Percentiles rank a stretch among this genome's conserved stretches.
phyloP scores from a whole-genome alignment of 139 green algal species.

The Chlamydomonas sphaeroides region DNA sequence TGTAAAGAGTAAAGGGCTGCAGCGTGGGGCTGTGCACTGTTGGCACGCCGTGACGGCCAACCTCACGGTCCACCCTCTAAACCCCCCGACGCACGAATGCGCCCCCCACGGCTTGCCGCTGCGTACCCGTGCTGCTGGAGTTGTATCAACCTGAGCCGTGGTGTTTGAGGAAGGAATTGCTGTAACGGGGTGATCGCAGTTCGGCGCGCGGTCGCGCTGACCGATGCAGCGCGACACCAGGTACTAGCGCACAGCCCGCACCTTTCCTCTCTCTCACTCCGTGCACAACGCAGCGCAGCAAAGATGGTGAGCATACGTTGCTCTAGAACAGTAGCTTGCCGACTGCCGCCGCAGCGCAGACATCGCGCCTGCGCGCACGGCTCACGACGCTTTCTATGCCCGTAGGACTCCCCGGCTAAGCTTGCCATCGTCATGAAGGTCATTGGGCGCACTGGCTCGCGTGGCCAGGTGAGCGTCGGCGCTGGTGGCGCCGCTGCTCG shows the following conservation, averaged over 20 bases:
- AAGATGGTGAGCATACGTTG: slow-evolving; percentile 35
- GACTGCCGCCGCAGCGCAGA: slow-evolving; percentile 4
- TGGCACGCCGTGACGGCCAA: too few relatives aligned
- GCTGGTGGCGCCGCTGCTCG: neutral
- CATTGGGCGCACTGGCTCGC: slow-evolving; percentile 96
- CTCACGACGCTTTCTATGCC: neutral
- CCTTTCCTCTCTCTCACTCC: slow-evolving; percentile 22
- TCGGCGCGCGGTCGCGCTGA: too few relatives aligned
- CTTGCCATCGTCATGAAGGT: slow-evolving; percentile 99
- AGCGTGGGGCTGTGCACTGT: too few relatives aligned
- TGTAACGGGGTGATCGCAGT: too few relatives aligned
- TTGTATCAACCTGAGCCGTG: too few relatives aligned
- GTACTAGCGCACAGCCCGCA: neutral
- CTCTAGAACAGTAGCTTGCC: neutral
- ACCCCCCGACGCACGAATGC: too few relatives aligned
- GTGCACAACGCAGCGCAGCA: slow-evolving; percentile 29
- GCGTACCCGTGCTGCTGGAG: too few relatives aligned
- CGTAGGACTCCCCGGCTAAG: slow-evolving; percentile 90
- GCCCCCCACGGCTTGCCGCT: too few relatives aligned
- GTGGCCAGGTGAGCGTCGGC: slow-evolving; percentile 88
- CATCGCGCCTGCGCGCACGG: neutral
- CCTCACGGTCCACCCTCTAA: too few relatives aligned
- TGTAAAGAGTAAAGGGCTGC: too few relatives aligned
- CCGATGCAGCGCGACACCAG: neutral
- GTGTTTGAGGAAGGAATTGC: too few relatives aligned